These are phyloP conservation scores for Macrotyloma uniflorum DNA, from an alignment of 306 rosid species.

Conservation along the genomic window DNA sequence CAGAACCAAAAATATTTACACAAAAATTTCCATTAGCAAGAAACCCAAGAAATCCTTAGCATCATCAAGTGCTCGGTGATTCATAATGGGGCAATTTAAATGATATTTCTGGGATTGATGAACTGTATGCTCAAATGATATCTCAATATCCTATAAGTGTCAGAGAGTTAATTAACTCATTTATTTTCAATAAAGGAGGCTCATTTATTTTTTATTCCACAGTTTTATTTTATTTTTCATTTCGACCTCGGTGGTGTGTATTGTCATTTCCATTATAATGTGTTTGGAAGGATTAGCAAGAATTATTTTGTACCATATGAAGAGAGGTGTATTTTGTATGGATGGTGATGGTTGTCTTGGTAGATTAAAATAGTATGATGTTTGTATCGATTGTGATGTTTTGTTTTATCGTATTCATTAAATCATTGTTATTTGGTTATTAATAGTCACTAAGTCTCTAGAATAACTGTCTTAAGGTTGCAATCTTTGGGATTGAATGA, in stretches of 20 bases:
- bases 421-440: not conserved
- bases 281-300: not conserved
- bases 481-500: not conserved
- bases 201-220: not conserved
- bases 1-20: conserved; percentile 69
- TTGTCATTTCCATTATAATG: not conserved
- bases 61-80: conserved; percentile 24
- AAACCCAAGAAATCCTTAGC: conserved; percentile 46
- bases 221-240: too few species aligned
- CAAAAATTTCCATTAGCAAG: conserved; percentile 61
- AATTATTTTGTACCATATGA: conserved; percentile 16
- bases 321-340: conserved; percentile 1
- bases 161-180: not conserved
- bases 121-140: conserved; percentile 41
- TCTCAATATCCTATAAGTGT: conserved; percentile 29
- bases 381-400: not conserved
- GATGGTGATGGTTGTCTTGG: not conserved
- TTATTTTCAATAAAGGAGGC: not conserved
- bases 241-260: not conserved
- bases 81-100: not conserved
- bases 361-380: not conserved
- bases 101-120: conserved; percentile 39
- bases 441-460: not conserved
- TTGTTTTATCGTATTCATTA: not conserved
- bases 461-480: not conserved